Evolutionary conservation across 257 asterid genomes (phyloP).

Genomic region (Cinchona pubescens): DNA sequence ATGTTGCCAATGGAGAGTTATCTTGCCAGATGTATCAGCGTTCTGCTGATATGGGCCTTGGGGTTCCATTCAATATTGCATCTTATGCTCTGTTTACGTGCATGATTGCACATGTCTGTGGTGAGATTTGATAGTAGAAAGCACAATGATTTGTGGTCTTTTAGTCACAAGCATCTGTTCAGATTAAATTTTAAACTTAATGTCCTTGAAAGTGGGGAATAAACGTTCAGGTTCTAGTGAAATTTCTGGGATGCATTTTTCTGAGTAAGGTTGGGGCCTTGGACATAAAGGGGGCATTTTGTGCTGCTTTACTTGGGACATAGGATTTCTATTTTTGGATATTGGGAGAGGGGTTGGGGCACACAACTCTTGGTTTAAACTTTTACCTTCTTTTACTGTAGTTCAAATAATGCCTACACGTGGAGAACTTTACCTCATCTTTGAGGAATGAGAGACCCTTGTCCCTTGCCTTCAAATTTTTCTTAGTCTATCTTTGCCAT

Average conservation of each 20-base stretch:
- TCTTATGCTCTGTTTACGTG: conserved; percentile 46
- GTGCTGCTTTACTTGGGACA: not conserved
- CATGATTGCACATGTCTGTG: conserved; percentile 51
- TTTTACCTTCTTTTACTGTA: not conserved
- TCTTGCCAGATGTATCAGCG: conserved; percentile 57
- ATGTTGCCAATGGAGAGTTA: conserved; percentile 41
- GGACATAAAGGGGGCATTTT: not conserved
- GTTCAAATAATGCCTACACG: not conserved
- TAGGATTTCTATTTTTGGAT: not conserved
- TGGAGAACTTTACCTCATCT: not conserved
- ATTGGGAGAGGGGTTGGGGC: not conserved
- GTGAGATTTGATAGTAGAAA: conserved; percentile 27
- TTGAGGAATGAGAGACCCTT: not conserved
- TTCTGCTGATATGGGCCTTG: conserved; percentile 52
- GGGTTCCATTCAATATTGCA: conserved; percentile 53
- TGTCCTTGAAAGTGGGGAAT: not conserved
- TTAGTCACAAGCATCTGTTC: not conserved
- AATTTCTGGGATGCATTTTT: not conserved
- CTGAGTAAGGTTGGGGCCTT: not conserved
- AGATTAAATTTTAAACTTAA: too few species aligned
- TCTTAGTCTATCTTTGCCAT: not conserved
- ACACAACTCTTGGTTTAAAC: not conserved
- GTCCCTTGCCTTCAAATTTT: not conserved
- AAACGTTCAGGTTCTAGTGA: not conserved
- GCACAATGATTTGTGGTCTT: not conserved